Evolutionary conservation across 2,329 filamentous ascomycete genomes (phyloP).

Genomic region (Chaetomium sp.): DNA sequence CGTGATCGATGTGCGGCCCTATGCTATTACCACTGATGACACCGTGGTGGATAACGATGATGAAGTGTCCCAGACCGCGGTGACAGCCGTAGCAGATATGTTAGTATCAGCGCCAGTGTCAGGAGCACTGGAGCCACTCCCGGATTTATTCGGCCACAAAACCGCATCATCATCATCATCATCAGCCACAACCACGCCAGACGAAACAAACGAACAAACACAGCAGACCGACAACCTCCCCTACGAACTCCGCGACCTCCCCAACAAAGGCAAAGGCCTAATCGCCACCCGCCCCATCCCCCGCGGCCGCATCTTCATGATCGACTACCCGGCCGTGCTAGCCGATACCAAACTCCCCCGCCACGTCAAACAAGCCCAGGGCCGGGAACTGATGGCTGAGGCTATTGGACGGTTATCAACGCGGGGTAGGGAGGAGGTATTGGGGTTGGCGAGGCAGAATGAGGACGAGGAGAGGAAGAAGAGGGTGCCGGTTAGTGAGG

Average conservation of each 20-base stretch:
- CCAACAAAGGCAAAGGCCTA: conserved; percentile 30
- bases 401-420: conserved; percentile 26
- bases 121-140: too few species aligned
- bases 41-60: background rate
- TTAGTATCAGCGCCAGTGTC: too few species aligned
- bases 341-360: conserved; percentile 20
- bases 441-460: conserved; percentile 27
- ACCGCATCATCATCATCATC: background rate
- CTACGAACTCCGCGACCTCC: conserved; percentile 27
- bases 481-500: conserved; percentile 24
- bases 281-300: conserved; percentile 28
- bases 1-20: conserved; percentile 5
- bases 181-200: background rate
- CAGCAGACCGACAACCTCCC: conserved; percentile 18
- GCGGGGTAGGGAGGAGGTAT: conserved; percentile 18
- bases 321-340: conserved; percentile 28
- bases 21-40: background rate
- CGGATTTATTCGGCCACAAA: background rate
- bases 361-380: conserved; percentile 20
- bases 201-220: conserved; percentile 1
- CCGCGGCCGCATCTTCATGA: conserved; percentile 29
- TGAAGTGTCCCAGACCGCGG: too few species aligned
- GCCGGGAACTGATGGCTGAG: conserved; percentile 24
- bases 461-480: conserved; percentile 25
- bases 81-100: too few species aligned